These are phyloP conservation scores for Diutina ranongensis DNA, from an alignment of 1,139 yeast genomes.

Conservation along the genomic window DNA sequence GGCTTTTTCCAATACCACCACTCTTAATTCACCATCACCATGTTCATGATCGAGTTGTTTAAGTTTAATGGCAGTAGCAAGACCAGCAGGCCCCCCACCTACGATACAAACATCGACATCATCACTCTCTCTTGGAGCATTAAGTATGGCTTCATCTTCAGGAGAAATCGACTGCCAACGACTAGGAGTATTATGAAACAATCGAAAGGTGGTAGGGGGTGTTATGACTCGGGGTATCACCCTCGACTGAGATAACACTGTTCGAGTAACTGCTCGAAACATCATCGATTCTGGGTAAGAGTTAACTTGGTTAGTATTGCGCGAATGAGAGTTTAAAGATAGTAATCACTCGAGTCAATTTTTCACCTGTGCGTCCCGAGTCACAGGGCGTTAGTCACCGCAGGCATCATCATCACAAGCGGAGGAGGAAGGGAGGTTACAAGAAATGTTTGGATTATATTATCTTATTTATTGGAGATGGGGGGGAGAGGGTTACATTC, in stretches of 20 bases:
- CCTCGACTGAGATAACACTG: not conserved
- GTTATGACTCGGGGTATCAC: not conserved
- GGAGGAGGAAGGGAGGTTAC: no score
- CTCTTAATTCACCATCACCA: constrained; percentile 62
- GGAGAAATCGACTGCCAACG: constrained; percentile 12
- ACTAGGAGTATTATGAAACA: not conserved
- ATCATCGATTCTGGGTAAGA: not conserved
- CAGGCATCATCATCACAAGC: no score
- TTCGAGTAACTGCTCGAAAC: not conserved
- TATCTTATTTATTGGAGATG: no score
- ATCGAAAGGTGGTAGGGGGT: not conserved
- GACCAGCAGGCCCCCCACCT: constrained; percentile 97
- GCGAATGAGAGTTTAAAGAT: constrained; percentile 2
- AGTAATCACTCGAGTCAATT: constrained; percentile 2
- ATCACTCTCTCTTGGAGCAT: constrained; percentile 1
- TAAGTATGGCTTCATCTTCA: constrained; percentile 34
- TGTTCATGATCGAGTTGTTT: constrained; percentile 71
- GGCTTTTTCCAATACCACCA: constrained; percentile 84
- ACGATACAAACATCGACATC: constrained; percentile 84
- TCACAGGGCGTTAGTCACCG: no score
- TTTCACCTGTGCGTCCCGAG: not conserved
- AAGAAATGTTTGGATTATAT: no score
- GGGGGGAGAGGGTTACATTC: no score
- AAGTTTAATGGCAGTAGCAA: constrained; percentile 82
- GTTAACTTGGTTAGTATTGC: not conserved